These are phyloP conservation scores for Diutina ranongensis DNA, from an alignment of 1,139 yeast species.

Conservation along the genomic window DNA sequence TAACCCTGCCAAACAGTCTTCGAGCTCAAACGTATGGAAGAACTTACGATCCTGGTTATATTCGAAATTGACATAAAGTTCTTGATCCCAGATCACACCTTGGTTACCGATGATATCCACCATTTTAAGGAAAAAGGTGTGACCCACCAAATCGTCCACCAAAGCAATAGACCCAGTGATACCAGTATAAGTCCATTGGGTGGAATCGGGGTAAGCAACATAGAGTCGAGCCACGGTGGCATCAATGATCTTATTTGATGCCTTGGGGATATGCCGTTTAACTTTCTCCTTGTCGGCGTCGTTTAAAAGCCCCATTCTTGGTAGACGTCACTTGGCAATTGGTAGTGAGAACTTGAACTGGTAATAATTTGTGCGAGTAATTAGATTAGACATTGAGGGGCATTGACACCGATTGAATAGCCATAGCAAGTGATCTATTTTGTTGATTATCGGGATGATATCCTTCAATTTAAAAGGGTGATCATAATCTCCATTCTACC, in stretches of 20 bases:
- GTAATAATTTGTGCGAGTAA: no score
- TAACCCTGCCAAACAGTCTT: slow-evolving; percentile 81
- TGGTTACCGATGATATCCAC: slow-evolving; percentile 74
- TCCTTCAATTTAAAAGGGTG: no score
- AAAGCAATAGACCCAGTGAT: slow-evolving; percentile 76
- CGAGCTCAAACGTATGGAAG: slow-evolving; percentile 90
- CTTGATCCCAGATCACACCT: slow-evolving; percentile 97
- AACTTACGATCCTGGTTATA: slow-evolving; percentile 90
- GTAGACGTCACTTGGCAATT: no score
- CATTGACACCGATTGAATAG: no score
- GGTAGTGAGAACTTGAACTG: no score
- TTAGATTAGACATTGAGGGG: no score
- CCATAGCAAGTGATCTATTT: no score
- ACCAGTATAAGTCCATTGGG: slow-evolving; percentile 81
- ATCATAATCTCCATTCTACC: no score
- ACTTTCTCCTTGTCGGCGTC: slow-evolving; percentile 75
- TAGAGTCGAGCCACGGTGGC: slow-evolving; percentile 86
- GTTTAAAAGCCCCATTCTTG: slow-evolving; percentile 55
- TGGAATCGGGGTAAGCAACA: slow-evolving; percentile 78
- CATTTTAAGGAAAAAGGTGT: slow-evolving; percentile 79
- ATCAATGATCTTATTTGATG: slow-evolving; percentile 77
- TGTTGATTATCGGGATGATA: no score
- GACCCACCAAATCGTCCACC: slow-evolving; percentile 90
- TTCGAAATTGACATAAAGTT: slow-evolving; percentile 74
- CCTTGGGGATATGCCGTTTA: slow-evolving; percentile 80